These are phyloP conservation scores for Aspergillus affinis DNA, from an alignment of 495 filamentous ascomycete genomes.

Conservation along the genomic window DNA sequence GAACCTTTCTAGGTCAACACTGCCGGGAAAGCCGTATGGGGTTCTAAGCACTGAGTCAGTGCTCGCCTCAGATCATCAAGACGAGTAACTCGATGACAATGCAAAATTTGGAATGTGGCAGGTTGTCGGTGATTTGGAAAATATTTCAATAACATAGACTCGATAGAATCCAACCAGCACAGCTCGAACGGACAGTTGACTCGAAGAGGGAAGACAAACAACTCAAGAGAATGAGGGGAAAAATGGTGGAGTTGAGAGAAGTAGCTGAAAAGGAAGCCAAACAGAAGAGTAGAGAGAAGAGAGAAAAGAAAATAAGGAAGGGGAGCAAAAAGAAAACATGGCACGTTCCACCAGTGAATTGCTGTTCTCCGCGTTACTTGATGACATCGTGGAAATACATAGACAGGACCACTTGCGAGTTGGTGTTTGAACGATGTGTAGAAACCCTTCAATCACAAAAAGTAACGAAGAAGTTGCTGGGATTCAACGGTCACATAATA, in stretches of 20 bases:
- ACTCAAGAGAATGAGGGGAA: background rate
- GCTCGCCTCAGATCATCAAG: background rate
- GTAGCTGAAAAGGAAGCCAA: background rate
- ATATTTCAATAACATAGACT: background rate
- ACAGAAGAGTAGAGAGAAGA: background rate
- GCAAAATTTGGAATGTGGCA: too few species aligned
- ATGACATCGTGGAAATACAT: background rate
- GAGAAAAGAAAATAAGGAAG: constrained; percentile 5
- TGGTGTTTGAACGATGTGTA: background rate
- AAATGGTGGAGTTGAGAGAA: background rate
- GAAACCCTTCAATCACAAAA: background rate
- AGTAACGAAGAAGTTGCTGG: background rate
- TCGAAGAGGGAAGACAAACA: background rate
- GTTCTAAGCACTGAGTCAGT: background rate
- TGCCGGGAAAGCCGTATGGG: background rate
- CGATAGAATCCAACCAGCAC: background rate
- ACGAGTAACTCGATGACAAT: background rate
- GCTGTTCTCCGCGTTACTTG: constrained; percentile 15
- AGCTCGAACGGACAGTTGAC: background rate
- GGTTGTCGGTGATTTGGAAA: background rate
- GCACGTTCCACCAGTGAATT: constrained; percentile 10
- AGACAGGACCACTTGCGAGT: background rate
- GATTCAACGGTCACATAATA: constrained; percentile 1
- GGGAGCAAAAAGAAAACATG: constrained; percentile 21
- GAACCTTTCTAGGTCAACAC: background rate